Evolutionary conservation across 2,329 filamentous ascomycete species (phyloP).

Genomic region (Zymoseptoria crescenta): DNA sequence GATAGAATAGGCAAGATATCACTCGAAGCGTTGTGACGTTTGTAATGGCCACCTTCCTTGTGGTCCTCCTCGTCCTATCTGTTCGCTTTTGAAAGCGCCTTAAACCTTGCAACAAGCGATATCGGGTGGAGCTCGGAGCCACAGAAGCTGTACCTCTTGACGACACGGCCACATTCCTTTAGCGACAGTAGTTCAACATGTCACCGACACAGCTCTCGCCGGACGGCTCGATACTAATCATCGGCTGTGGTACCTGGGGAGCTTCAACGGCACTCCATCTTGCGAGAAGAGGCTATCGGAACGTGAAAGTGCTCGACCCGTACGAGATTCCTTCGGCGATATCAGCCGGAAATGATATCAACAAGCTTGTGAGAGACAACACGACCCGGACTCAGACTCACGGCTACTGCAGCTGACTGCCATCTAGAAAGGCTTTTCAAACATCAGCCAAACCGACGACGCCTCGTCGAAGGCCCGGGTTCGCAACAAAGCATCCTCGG

Average conservation of each 20-base stretch:
- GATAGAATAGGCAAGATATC: not conserved
- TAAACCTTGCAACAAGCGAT: no score
- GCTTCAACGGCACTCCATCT: slow-evolving; percentile 47
- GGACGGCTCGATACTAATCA: slow-evolving; percentile 31
- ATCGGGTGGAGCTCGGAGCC: no score
- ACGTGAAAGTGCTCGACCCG: slow-evolving; percentile 43
- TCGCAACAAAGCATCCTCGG: slow-evolving; percentile 28
- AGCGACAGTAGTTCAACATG: not conserved
- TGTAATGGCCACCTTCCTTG: no score
- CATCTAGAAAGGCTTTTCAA: slow-evolving; percentile 8
- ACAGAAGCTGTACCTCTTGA: no score
- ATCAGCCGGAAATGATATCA: slow-evolving; percentile 45
- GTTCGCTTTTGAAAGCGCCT: no score
- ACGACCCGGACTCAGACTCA: slow-evolving; percentile 12
- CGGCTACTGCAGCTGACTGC: not conserved
- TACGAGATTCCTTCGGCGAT: slow-evolving; percentile 41
- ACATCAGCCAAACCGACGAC: slow-evolving; percentile 18
- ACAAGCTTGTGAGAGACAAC: slow-evolving; percentile 40
- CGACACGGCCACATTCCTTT: no score
- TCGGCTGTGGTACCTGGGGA: slow-evolving; percentile 47
- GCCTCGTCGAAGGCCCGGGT: slow-evolving; percentile 30
- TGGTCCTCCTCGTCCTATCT: no score
- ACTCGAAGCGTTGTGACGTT: no score
- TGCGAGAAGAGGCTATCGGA: slow-evolving; percentile 41
- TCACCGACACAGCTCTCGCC: not conserved